Evolutionary conservation across 2,329 filamentous ascomycete genomes (phyloP).

Genomic region (Claviceps africana): DNA sequence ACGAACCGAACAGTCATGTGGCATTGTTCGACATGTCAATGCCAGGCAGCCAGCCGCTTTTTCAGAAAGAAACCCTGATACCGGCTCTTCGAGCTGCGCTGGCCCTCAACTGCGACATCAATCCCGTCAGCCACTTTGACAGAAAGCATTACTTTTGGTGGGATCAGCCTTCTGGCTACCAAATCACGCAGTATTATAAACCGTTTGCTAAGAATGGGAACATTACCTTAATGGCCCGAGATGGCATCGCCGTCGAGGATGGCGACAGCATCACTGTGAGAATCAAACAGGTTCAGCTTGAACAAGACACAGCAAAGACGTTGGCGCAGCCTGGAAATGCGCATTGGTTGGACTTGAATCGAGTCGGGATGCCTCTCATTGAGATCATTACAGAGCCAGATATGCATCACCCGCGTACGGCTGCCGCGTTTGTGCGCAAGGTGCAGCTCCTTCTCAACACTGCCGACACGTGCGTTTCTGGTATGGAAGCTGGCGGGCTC

Average conservation of each 20-base stretch:
- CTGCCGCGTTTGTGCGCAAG: constrained; percentile 78
- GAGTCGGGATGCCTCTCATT: constrained; percentile 77
- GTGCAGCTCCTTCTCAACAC: constrained; percentile 67
- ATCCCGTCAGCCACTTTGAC: constrained; percentile 71
- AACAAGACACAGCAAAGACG: constrained; percentile 96
- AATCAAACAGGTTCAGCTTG: constrained; percentile 91
- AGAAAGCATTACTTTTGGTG: constrained; percentile 99
- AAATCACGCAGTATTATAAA: constrained; percentile 92
- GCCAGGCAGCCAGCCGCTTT: constrained; percentile 75
- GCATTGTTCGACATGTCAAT: constrained; percentile 79
- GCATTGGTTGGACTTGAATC: constrained; percentile 84
- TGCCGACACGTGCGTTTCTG: constrained; percentile 73
- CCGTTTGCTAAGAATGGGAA: constrained; percentile 56
- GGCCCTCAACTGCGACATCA: constrained; percentile 66
- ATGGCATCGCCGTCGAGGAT: constrained; percentile 66
- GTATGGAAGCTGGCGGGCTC: constrained; percentile 86
- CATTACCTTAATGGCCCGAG: constrained; percentile 56
- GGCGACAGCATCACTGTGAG: constrained; percentile 57
- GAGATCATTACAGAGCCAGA: constrained; percentile 91
- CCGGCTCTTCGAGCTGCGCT: constrained; percentile 84
- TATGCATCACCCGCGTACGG: constrained; percentile 74
- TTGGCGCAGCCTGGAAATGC: constrained; percentile 58
- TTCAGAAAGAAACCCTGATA: constrained; percentile 70
- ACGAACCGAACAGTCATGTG: constrained; percentile 71
- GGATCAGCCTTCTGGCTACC: constrained; percentile 92